Percentiles rank a stretch among this genome's conserved stretches.
These are phyloP conservation scores for Nissolia schottii DNA, from an alignment of 306 rosid genomes.

Conservation along the genomic window DNA sequence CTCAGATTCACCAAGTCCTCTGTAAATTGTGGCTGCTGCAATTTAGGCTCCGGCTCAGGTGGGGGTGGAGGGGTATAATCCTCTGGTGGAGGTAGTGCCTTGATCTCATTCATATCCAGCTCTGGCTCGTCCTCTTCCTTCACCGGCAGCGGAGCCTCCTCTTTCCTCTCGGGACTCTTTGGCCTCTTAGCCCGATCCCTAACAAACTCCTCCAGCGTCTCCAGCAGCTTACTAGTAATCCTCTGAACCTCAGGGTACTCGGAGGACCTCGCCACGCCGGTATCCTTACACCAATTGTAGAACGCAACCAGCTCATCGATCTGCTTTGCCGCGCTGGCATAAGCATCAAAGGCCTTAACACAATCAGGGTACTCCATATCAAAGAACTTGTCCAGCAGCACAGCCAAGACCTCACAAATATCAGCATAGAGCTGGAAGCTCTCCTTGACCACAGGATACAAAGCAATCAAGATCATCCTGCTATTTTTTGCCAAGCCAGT, in stretches of 20 bases:
- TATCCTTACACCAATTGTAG: slow-evolving; percentile 82
- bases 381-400: slow-evolving; percentile 86
- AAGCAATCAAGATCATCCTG: slow-evolving; percentile 76
- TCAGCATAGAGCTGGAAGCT: slow-evolving; percentile 90
- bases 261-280: slow-evolving; percentile 77
- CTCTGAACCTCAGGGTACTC: slow-evolving; percentile 95
- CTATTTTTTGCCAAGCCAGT: slow-evolving; percentile 86
- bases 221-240: slow-evolving; percentile 81
- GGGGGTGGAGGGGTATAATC: slow-evolving; percentile 71
- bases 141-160: slow-evolving; percentile 44
- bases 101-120: slow-evolving; percentile 84
- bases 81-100: slow-evolving; percentile 93
- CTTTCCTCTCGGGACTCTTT: slow-evolving; percentile 78
- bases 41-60: slow-evolving; percentile 60
- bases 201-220: slow-evolving; percentile 93
- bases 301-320: slow-evolving; percentile 75
- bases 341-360: slow-evolving; percentile 88
- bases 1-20: slow-evolving; percentile 85
- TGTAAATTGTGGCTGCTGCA: slow-evolving; percentile 43
- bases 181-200: slow-evolving; percentile 87
- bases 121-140: slow-evolving; percentile 70
- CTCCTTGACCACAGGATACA: slow-evolving; percentile 85
- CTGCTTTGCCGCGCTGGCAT: slow-evolving; percentile 90
- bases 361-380: slow-evolving; percentile 94
- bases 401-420: slow-evolving; percentile 84